Percentiles rank a stretch among this genome's conserved stretches.
Evolutionary conservation across 192 early-diverging fungal genomes (phyloP).

Genomic region (Chytriomyces sp.): DNA sequence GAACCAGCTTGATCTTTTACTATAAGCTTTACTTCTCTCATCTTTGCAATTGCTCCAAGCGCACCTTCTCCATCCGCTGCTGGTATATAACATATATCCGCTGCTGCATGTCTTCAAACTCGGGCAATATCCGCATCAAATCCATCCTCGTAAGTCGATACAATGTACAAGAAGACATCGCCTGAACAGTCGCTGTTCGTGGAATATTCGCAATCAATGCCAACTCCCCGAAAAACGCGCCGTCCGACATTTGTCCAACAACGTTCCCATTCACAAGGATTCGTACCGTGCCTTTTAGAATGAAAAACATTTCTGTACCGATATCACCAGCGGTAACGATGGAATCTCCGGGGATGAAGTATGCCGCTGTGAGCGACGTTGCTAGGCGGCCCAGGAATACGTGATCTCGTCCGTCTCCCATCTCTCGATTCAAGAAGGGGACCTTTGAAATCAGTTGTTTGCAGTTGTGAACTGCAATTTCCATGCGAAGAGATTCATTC

Average conservation of each 20-base stretch:
- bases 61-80: conserved; percentile 30
- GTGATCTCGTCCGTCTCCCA: conserved; percentile 49
- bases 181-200: conserved; percentile 36
- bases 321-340: conserved; percentile 49
- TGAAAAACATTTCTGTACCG: conserved; percentile 58
- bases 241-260: conserved; percentile 34
- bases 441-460: conserved; percentile 50
- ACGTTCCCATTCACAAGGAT: conserved; percentile 39
- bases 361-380: conserved; percentile 34
- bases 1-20: conserved; percentile 33
- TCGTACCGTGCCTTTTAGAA: conserved; percentile 43
- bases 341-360: conserved; percentile 50
- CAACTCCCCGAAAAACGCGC: conserved; percentile 40
- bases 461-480: conserved; percentile 53
- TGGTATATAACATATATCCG: conserved; percentile 11
- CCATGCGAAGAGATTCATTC: conserved; percentile 51
- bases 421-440: conserved; percentile 47
- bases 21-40: no score
- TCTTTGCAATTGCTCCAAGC: conserved; percentile 44
- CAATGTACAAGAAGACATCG: conserved; percentile 10
- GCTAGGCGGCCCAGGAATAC: conserved; percentile 51
- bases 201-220: conserved; percentile 36
- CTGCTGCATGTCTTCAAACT: conserved; percentile 40
- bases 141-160: conserved; percentile 18
- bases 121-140: conserved; percentile 19